A percentile compares a stretch with the other conserved stretches of the same genome.
Conservation (phyloP, 2,329 filamentous ascomycete genomes). For the Colletotrichum spaethianum region DNA sequence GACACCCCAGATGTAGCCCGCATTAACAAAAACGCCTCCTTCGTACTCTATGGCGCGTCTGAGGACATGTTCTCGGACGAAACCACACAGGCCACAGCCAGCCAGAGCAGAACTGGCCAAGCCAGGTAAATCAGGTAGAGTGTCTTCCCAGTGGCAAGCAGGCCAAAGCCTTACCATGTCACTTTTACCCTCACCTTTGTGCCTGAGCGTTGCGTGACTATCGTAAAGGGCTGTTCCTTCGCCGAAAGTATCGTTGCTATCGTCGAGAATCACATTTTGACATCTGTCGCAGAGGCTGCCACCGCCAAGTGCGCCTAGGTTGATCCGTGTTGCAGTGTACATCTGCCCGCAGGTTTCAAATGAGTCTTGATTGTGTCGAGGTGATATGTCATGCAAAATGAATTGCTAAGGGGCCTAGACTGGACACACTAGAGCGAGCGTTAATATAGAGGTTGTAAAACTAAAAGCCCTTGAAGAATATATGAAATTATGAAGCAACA, state of each 20-base stretch:
- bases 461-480: too few relatives aligned
- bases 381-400: neutral
- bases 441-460: neutral
- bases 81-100: conserved; percentile 1
- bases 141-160: neutral
- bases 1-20: conserved; percentile 3
- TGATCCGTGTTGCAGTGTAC: neutral
- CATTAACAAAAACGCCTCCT: neutral
- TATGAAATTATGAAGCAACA: too few relatives aligned
- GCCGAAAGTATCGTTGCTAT: neutral
- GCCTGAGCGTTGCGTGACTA: neutral
- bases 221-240: neutral
- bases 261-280: neutral
- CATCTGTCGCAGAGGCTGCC: neutral
- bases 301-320: too few relatives aligned
- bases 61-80: neutral
- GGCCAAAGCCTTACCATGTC: neutral
- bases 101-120: neutral
- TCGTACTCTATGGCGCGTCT: neutral
- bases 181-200: neutral
- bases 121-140: neutral
- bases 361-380: neutral
- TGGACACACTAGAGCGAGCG: neutral
- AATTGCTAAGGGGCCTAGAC: neutral
- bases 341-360: neutral